Base-by-base conservation (phyloP, 2,329 filamentous ascomycete genomes). In the Colletotrichum tanaceti region DNA sequence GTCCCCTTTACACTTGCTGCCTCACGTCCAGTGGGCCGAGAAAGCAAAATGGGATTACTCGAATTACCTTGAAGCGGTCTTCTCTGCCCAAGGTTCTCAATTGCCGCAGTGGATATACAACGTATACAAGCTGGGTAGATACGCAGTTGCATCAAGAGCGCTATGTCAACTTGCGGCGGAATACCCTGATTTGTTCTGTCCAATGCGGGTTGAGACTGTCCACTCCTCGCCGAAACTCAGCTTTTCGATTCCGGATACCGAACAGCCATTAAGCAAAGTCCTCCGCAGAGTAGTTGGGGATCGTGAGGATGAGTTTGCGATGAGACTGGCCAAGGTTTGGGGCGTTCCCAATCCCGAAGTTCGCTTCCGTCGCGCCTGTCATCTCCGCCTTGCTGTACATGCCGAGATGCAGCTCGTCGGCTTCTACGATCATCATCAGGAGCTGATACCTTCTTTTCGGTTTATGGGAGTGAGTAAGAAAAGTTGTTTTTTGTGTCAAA, bases 21-120 rank as follows among this genome's bases (percentile, higher is more conserved):
- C 41, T 50, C 32, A 55, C 39, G 9, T 63, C 4, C 49, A 20
- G 14, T 63, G 41, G 41, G 59, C 50, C 4, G 59, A 63, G n/a
- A 63, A 63, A n/a, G 59, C 50, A 22, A 63, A 63, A 47, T 63
- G 28, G 50, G 59, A 63, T 11, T 63, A 38, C n/a, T n/a, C n/a
- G n/a, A n/a, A n/a, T n/a, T n/a, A n/a, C n/a, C n/a, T n/a, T n/a
- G n/a, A n/a, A n/a, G n/a, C n/a, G n/a, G n/a, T n/a, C n/a, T 63
- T 63, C n/a, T 39, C 28, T n/a, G n/a, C 9, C 16, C 50, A 63
- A 28, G n/a, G 49, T 9, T 18, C 10, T 5, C 18, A 41, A n/a
- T 2, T 39, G 13, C 50, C 50, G 4, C 7, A 5, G 24, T 63
- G 41, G 59, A 63, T 63, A 55, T 63, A 63, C 41, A 38, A 54